These are phyloP conservation scores for Sporothrix mexicana DNA, from an alignment of 2,329 filamentous ascomycete genomes.

Conservation along the genomic window DNA sequence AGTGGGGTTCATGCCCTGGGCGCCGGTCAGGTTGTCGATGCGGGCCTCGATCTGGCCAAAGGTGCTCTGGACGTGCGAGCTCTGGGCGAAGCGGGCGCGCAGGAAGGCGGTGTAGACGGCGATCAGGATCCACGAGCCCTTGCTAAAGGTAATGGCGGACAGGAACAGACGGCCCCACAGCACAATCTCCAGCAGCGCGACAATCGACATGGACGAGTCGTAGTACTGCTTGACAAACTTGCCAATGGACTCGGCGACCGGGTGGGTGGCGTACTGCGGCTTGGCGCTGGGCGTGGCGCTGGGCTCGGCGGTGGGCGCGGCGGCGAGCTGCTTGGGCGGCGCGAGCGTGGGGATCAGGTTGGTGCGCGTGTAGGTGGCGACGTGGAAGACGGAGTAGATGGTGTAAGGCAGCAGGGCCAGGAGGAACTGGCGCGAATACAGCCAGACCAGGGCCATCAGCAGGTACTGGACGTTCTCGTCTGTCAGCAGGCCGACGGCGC, in stretches of 20 bases:
- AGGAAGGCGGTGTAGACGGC: conserved; percentile 89
- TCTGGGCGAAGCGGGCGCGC: conserved; percentile 87
- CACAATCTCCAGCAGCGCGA: conserved; percentile 83
- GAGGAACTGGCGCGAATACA: conserved; percentile 86
- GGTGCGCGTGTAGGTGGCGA: conserved; percentile 92
- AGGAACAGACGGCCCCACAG: conserved; percentile 84
- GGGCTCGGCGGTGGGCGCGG: conserved; percentile 59
- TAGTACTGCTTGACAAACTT: conserved; percentile 98
- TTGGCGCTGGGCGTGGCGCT: conserved; percentile 60
- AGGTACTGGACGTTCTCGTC: conserved; percentile 99
- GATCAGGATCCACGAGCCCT: conserved; percentile 88
- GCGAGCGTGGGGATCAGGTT: conserved; percentile 88
- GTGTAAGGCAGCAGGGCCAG: conserved; percentile 91
- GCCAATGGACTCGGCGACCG: conserved; percentile 81
- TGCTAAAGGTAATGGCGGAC: conserved; percentile 84
- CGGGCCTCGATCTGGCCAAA: conserved; percentile 74
- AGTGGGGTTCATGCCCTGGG: conserved; percentile 83
- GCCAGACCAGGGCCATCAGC: conserved; percentile 91
- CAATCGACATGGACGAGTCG: conserved; percentile 91
- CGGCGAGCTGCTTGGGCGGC: conserved; percentile 63
- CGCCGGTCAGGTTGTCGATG: conserved; percentile 80
- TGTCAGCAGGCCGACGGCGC: conserved; percentile 69
- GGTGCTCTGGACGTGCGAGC: conserved; percentile 86
- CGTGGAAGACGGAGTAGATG: conserved; percentile 98
- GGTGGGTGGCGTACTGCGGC: conserved; percentile 60